Evolutionary conservation across 2,329 filamentous ascomycete species (phyloP).

Genomic region (Boeremia exigua): DNA sequence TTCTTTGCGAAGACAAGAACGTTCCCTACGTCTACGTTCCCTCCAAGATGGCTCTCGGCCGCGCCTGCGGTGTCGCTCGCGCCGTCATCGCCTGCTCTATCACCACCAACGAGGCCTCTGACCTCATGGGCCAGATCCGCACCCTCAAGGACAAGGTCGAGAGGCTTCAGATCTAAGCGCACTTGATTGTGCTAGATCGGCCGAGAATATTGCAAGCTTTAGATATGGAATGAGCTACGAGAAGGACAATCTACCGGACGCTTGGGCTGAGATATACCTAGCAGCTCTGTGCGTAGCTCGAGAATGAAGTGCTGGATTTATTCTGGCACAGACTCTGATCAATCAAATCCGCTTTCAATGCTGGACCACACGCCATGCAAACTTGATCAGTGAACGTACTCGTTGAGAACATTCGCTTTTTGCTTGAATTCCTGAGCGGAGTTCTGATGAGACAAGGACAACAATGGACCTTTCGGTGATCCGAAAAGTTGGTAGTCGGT

Average conservation of each 20-base stretch:
- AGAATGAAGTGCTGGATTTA: conserved; percentile 35
- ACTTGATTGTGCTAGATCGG: neutral
- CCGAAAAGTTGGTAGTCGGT: too few species aligned
- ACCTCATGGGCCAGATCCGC: conserved; percentile 86
- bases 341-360: conserved; percentile 4
- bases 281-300: conserved; percentile 28
- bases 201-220: neutral
- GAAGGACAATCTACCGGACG: conserved; percentile 16
- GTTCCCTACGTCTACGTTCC: conserved; percentile 64
- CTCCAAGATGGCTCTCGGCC: conserved; percentile 78
- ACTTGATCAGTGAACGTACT: too few species aligned
- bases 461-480: too few species aligned
- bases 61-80: conserved; percentile 84
- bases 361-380: too few species aligned
- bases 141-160: conserved; percentile 94
- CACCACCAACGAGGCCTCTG: conserved; percentile 69
- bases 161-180: conserved; percentile 80
- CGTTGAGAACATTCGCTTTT: too few species aligned
- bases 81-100: conserved; percentile 87
- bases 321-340: conserved; percentile 30
- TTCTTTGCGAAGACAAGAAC: conserved; percentile 86
- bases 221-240: conserved; percentile 25
- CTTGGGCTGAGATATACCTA: conserved; percentile 27
- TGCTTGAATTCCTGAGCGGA: too few species aligned
- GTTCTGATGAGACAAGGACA: too few species aligned